phyloP scores from a whole-genome alignment of 495 filamentous ascomycete species.

The Penicillium antarcticum region DNA sequence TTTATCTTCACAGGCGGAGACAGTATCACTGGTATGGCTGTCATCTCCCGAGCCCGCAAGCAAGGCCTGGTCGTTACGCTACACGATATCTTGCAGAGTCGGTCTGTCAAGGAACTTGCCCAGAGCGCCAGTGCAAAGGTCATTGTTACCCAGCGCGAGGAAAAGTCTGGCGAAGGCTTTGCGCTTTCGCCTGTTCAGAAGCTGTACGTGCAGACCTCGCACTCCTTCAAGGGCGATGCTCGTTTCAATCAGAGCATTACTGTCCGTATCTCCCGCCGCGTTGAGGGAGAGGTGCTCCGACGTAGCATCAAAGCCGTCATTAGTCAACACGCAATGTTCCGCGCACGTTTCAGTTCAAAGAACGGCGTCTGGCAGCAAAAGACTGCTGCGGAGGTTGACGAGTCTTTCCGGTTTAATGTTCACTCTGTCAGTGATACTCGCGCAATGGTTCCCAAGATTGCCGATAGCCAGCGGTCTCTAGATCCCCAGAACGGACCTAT shows the following conservation, averaged over 20 bases:
- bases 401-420: conserved; percentile 37
- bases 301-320: conserved; percentile 57
- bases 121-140: conserved; percentile 21
- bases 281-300: conserved; percentile 47
- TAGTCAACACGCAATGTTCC: conserved; percentile 65
- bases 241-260: conserved; percentile 73
- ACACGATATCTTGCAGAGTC: conserved; percentile 35
- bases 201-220: conserved; percentile 43
- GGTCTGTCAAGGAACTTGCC: conserved; percentile 36
- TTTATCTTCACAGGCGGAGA: conserved; percentile 39
- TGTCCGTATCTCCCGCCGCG: conserved; percentile 49
- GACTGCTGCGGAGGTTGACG: conserved; percentile 35
- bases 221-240: conserved; percentile 41
- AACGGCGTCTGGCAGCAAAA: conserved; percentile 40
- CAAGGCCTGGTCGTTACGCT: conserved; percentile 34
- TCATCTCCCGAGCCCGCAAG: conserved; percentile 38
- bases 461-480: conserved; percentile 39
- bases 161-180: conserved; percentile 48
- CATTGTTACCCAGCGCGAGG: conserved; percentile 18
- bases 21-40: conserved; percentile 42
- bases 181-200: conserved; percentile 46
- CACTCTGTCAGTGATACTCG: conserved; percentile 29
- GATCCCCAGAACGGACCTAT: conserved; percentile 42
- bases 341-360: conserved; percentile 53
- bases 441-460: conserved; percentile 30